These are phyloP conservation scores for Tuber umbilicatum DNA, from an alignment of 495 filamentous ascomycete species.

Conservation along the genomic window DNA sequence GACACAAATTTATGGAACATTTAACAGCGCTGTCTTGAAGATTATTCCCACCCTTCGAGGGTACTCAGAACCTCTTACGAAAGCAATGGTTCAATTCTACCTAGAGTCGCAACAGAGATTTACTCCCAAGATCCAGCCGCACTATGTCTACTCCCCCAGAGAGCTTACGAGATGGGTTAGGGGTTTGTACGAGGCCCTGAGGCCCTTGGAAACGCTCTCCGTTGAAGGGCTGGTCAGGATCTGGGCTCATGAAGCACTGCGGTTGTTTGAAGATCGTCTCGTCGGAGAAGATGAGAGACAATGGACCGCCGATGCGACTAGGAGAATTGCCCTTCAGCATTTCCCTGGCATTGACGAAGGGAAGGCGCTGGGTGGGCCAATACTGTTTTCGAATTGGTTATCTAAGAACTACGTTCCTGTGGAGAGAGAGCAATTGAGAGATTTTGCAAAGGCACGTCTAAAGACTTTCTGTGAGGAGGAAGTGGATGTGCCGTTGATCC, in stretches of 20 bases:
- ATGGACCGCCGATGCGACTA: conserved; percentile 84
- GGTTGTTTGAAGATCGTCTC: conserved; percentile 93
- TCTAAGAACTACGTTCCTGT: conserved; percentile 98
- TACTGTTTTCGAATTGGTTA: conserved; percentile 98
- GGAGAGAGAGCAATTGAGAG: conserved; percentile 83
- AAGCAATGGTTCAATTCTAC: conserved; percentile 97
- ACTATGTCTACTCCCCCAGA: conserved; percentile 98
- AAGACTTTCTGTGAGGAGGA: conserved; percentile 99
- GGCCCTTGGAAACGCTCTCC: conserved; percentile 76
- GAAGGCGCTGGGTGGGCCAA: conserved; percentile 84
- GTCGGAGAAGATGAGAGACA: conserved; percentile 88
- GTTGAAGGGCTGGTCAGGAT: conserved; percentile 92
- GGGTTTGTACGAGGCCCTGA: conserved; percentile 92
- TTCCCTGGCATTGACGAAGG: conserved; percentile 89
- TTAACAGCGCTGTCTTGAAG: conserved; percentile 94
- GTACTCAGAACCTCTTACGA: conserved; percentile 87
- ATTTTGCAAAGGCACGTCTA: conserved; percentile 94
- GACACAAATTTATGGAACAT: conserved; percentile 95
- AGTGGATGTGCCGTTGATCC: conserved; percentile 90
- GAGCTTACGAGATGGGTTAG: conserved; percentile 96
- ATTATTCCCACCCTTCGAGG: conserved; percentile 91
- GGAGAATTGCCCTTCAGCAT: conserved; percentile 75
- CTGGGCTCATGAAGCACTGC: conserved; percentile 94
- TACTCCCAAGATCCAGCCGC: conserved; percentile 90
- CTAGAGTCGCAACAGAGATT: conserved; percentile 88